Percentiles rank a stretch among this genome's conserved stretches.
phyloP scores from a whole-genome alignment of 2,329 filamentous ascomycete genomes.

The Coniochaeta sp. region DNA sequence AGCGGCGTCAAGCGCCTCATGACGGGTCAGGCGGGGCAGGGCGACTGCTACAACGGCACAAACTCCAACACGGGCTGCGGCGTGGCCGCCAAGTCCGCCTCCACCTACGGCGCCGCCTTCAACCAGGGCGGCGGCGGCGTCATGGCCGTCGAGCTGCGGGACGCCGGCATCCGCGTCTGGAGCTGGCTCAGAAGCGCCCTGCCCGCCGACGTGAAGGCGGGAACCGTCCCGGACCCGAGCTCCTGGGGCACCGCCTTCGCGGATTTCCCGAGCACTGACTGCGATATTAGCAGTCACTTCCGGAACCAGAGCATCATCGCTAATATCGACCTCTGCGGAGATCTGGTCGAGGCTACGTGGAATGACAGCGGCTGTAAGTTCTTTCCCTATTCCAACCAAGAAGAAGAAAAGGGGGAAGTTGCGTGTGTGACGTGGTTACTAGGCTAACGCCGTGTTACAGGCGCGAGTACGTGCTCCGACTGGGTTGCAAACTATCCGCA shows the following conservation, averaged over 20 bases:
- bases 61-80: constrained; percentile 51
- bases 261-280: constrained; percentile 58
- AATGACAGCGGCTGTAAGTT: constrained; percentile 35
- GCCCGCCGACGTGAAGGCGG: constrained; percentile 41
- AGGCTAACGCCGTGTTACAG: constrained; percentile 17
- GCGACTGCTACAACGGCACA: constrained; percentile 42
- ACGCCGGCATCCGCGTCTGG: constrained; percentile 56
- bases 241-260: constrained; percentile 55
- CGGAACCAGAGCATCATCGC: constrained; percentile 58
- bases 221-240: constrained; percentile 46
- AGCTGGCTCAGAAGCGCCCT: constrained; percentile 39
- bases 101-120: constrained; percentile 42
- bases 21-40: constrained; percentile 32
- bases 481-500: constrained; percentile 50
- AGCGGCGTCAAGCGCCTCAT: constrained; percentile 45
- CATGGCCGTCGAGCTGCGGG: constrained; percentile 54
- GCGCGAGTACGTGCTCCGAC: constrained; percentile 48
- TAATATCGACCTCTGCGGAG: constrained; percentile 60
- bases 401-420: not conserved
- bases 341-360: constrained; percentile 41
- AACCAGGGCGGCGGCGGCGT: constrained; percentile 50
- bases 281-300: constrained; percentile 53
- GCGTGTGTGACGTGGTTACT: not conserved
- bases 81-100: constrained; percentile 30
- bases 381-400: not conserved